Evolutionary conservation across 2,329 filamentous ascomycete genomes (phyloP).

Genomic region (Monascus ruber): DNA sequence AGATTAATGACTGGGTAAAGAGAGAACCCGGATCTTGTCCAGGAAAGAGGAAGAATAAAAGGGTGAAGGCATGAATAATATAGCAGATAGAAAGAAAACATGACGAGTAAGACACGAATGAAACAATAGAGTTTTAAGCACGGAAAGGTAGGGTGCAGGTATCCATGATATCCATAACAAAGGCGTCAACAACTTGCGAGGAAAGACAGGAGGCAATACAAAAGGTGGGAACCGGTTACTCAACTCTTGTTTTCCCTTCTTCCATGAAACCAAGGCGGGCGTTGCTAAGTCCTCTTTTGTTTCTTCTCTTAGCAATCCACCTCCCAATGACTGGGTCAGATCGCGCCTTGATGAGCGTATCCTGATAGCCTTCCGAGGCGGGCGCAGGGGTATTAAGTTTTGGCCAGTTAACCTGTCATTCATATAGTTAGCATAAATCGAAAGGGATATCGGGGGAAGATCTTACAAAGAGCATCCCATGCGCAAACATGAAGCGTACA

Average conservation of each 20-base stretch:
- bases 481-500: constrained; percentile 63
- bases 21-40: too few species aligned
- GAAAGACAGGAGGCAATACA: not conserved
- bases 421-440: constrained; percentile 1
- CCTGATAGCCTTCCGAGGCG: constrained; percentile 77
- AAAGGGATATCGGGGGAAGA: not conserved
- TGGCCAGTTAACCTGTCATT: constrained; percentile 82
- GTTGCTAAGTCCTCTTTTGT: constrained; percentile 75
- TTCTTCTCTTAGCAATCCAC: constrained; percentile 50
- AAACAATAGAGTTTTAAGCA: too few species aligned
- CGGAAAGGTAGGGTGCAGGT: not conserved
- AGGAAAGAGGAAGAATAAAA: too few species aligned
- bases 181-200: not conserved
- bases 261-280: constrained; percentile 75
- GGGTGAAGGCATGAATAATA: too few species aligned
- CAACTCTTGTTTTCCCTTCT: constrained; percentile 97
- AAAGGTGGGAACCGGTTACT: constrained; percentile 30
- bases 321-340: constrained; percentile 73
- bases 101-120: too few species aligned
- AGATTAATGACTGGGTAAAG: too few species aligned
- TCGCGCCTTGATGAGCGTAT: constrained; percentile 69
- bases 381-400: constrained; percentile 84
- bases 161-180: not conserved
- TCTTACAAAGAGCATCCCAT: constrained; percentile 92
- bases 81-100: too few species aligned